These are phyloP conservation scores for Cyamopsis tetragonoloba DNA, from an alignment of 306 rosid species.

Conservation along the genomic window DNA sequence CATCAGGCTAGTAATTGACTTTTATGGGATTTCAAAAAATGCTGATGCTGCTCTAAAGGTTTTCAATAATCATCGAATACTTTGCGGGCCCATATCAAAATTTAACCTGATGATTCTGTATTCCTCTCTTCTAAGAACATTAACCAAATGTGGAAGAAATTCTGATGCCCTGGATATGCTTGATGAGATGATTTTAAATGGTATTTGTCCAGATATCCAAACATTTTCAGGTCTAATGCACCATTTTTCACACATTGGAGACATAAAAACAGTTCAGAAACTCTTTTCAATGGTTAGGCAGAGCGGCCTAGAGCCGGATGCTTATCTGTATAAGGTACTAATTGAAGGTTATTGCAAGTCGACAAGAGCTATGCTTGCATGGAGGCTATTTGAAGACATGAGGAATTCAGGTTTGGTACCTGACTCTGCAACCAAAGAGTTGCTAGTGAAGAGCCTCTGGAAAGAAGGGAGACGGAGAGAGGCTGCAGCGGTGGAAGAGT, in stretches of 20 bases:
- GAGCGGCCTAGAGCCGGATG: slow-evolving; percentile 65
- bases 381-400: slow-evolving; percentile 73
- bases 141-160: slow-evolving; percentile 64
- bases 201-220: slow-evolving; percentile 68
- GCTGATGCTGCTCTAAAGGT: slow-evolving; percentile 80
- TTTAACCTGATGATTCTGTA: slow-evolving; percentile 61
- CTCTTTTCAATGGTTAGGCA: slow-evolving; percentile 68
- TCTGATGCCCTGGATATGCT: slow-evolving; percentile 56
- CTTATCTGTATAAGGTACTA: slow-evolving; percentile 57
- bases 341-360: slow-evolving; percentile 79
- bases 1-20: slow-evolving; percentile 64
- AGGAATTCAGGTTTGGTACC: slow-evolving; percentile 54
- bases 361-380: slow-evolving; percentile 65
- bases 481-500: slow-evolving; percentile 71
- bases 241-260: slow-evolving; percentile 55
- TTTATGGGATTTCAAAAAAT: slow-evolving; percentile 70
- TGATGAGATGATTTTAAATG: slow-evolving; percentile 70
- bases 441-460: slow-evolving; percentile 88
- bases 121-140: slow-evolving; percentile 68
- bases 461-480: slow-evolving; percentile 78
- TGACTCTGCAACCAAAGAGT: slow-evolving; percentile 63
- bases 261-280: slow-evolving; percentile 66
- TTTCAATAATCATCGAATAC: slow-evolving; percentile 49
- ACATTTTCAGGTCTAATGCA: slow-evolving; percentile 72
- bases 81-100: slow-evolving; percentile 59